Evolutionary conservation across 805 yeast genomes (phyloP), one percentile per base, ranked within the genome.

Genomic region (Starmerella stellata): DNA sequence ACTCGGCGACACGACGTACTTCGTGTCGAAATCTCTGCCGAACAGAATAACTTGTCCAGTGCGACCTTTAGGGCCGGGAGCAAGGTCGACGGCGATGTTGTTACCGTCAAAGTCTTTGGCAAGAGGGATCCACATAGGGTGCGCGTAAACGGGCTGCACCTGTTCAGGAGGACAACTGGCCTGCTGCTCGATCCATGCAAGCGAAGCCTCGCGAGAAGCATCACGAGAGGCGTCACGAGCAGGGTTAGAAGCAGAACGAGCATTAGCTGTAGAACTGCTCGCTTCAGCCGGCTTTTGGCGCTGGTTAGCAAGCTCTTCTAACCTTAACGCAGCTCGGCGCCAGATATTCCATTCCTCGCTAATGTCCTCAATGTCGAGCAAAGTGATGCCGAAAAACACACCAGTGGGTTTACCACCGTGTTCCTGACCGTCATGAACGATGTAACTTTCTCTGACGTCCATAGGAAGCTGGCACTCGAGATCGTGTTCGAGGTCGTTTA

Each of bases 1-100:
- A 40, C 77, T 78, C 37, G 73, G 71, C 16, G 95, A 92, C 39
- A 90, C 64, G 29, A 79, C 85, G 57, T 70, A 82, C 56, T 87
- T 87, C 29, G 78, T 72, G 61, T 87, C 96, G 54, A 75, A 87
- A 47, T 87, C 96, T 53, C 95, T 74, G 30, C 98, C 98, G 57
- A 80, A 87, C 39, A 85, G 54, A 45, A 87, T 87, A 16, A 90
- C 77, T 61, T 87, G 98, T 29, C 96, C 98, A 70, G 78, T 74
- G 41, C 64, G 66, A 34, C 95, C 94, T 21, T 61, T 60, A 8
- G 75, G 68, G 5, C 82, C 94, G 1, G 90, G 87, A 2, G 80
- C 75, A 43, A 87, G 66, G 60, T 87, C 98, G 14, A 90, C 64
- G 38, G 83, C 98, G 46, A 87, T 75, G 57, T 83, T 85, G 61